Percentiles rank a stretch among this genome's conserved stretches.
phyloP scores from a whole-genome alignment of 768 basidiomycete species.

The Solioccasus polychromus region DNA sequence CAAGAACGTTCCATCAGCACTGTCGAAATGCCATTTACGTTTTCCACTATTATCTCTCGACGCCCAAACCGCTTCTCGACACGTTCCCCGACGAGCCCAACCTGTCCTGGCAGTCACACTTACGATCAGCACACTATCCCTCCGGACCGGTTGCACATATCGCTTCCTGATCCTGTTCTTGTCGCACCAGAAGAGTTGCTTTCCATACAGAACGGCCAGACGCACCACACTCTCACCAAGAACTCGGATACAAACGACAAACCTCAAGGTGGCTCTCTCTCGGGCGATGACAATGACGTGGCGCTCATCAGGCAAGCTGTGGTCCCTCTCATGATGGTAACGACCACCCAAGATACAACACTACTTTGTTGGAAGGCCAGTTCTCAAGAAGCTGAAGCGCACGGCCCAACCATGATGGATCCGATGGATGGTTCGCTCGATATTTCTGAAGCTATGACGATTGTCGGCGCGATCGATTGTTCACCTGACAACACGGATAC shows the following conservation, averaged over 20 bases:
- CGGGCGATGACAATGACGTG: not conserved
- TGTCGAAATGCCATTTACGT: slow-evolving; percentile 11
- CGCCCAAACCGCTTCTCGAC: not conserved
- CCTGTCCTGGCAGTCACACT: slow-evolving; percentile 10
- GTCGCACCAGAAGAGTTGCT: slow-evolving; percentile 16
- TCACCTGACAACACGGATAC: not conserved
- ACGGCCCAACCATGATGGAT: not conserved
- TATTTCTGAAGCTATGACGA: slow-evolving; percentile 7
- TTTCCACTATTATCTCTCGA: slow-evolving; percentile 5
- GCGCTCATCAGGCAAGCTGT: not conserved
- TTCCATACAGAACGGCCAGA: not conserved
- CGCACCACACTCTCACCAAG: too few relatives aligned
- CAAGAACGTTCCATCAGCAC: slow-evolving; percentile 5
- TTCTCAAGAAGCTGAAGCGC: not conserved
- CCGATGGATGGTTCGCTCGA: slow-evolving; percentile 3
- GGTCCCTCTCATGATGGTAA: not conserved
- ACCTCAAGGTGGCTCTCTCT: not conserved
- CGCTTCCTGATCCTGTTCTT: slow-evolving; percentile 23
- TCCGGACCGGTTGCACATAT: slow-evolving; percentile 17
- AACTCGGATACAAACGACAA: too few relatives aligned
- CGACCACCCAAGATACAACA: not conserved
- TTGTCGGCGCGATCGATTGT: not conserved
- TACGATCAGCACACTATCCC: slow-evolving; percentile 11
- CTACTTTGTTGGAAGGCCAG: not conserved
- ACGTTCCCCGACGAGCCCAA: not conserved